phyloP scores from a whole-genome alignment of 139 green algal genomes.

The Edaphochlamys debaryana region DNA sequence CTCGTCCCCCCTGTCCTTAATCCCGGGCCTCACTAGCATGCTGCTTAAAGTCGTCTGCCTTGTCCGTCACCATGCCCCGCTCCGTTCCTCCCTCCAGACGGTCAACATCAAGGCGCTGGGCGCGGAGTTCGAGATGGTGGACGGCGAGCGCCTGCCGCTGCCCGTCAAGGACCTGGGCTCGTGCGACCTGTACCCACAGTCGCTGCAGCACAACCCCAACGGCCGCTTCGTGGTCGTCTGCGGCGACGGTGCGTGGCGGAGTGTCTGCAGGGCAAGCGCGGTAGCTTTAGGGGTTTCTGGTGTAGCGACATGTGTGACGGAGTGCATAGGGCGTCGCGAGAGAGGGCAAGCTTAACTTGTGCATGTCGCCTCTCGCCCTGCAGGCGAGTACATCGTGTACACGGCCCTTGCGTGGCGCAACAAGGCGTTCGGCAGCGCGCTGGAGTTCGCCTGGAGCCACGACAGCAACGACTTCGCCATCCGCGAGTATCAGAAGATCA shows the following conservation, averaged over 20 bases:
- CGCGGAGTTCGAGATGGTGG: slow-evolving; percentile 72
- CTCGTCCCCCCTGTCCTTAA: too few species aligned
- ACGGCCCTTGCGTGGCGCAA: slow-evolving; percentile 99
- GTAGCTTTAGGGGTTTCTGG: too few species aligned
- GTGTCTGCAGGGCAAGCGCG: not conserved
- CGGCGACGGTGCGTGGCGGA: slow-evolving; percentile 81
- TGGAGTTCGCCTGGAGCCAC: slow-evolving; percentile 95
- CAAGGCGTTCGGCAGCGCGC: slow-evolving; percentile 89
- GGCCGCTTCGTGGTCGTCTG: slow-evolving; percentile 97
- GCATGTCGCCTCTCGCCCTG: not conserved
- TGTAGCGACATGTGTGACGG: too few species aligned
- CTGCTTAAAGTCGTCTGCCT: too few species aligned
- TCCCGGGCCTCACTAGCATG: too few species aligned
- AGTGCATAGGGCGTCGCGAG: too few species aligned
- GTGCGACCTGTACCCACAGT: slow-evolving; percentile 95
- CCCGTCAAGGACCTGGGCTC: slow-evolving; percentile 96
- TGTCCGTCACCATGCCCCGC: too few species aligned
- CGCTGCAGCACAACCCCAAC: slow-evolving; percentile 92
- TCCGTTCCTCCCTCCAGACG: too few species aligned
- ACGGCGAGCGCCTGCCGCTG: slow-evolving; percentile 97
- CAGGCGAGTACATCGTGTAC: slow-evolving; percentile 97
- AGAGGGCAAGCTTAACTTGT: too few species aligned
- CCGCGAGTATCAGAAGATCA: slow-evolving; percentile 75
- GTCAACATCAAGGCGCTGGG: slow-evolving; percentile 90
- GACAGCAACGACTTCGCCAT: slow-evolving; percentile 93